These are phyloP conservation scores for Globisporangium polare DNA, from an alignment of 352 stramenopile genomes.

Conservation along the genomic window DNA sequence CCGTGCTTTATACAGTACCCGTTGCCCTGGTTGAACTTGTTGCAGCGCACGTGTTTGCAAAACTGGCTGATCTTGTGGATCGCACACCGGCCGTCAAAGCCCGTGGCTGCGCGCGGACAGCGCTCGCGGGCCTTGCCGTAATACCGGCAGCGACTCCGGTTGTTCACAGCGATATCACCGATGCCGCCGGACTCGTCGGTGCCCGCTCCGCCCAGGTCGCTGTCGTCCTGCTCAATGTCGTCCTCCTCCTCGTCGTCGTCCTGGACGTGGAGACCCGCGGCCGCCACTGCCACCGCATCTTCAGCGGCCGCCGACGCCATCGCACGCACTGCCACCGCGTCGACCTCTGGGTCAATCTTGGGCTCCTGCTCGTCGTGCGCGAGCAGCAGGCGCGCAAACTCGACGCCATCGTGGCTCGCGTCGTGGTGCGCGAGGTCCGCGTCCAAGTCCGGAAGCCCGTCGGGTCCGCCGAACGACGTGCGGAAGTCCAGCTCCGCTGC, in stretches of 20 bases:
- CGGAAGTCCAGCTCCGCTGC: constrained; percentile 71
- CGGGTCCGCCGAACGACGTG: constrained; percentile 53
- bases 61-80: constrained; percentile 86
- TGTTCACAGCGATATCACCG: constrained; percentile 18
- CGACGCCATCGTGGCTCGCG: constrained; percentile 43
- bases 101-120: constrained; percentile 61
- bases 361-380: constrained; percentile 58
- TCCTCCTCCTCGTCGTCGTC: constrained; percentile 14
- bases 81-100: constrained; percentile 65
- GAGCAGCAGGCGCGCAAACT: constrained; percentile 71
- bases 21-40: constrained; percentile 84
- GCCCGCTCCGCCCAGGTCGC: constrained; percentile 12
- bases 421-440: constrained; percentile 32
- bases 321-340: constrained; percentile 5
- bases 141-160: constrained; percentile 60
- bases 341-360: background rate
- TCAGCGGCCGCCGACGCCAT: constrained; percentile 3
- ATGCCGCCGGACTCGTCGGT: constrained; percentile 16
- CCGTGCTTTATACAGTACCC: constrained; percentile 85
- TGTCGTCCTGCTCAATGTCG: constrained; percentile 16
- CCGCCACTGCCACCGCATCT: background rate
- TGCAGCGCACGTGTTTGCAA: constrained; percentile 71
- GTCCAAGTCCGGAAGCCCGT: constrained; percentile 63
- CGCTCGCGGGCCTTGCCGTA: constrained; percentile 67
- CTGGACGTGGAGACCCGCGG: constrained; percentile 5